A percentile compares a stretch with the other conserved stretches of the same genome.
These are phyloP conservation scores for Beverwykella pulmonaria DNA, from an alignment of 495 filamentous ascomycete genomes.

Conservation along the genomic window DNA sequence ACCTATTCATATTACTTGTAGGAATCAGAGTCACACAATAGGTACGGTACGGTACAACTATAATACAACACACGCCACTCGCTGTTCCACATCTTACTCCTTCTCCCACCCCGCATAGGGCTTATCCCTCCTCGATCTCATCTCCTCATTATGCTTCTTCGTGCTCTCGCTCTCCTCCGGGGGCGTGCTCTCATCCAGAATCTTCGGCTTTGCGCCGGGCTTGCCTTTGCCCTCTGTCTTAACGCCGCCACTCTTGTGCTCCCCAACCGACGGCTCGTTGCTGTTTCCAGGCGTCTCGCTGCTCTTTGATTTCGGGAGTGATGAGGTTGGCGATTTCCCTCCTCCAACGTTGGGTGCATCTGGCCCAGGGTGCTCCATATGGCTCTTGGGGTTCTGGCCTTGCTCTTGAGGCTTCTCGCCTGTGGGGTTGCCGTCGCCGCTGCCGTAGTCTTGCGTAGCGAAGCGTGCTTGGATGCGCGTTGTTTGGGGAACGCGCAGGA, in stretches of 20 bases:
- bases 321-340: conserved; percentile 18
- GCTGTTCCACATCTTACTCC: conserved; percentile 41
- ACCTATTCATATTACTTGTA: too few species aligned
- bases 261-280: not conserved
- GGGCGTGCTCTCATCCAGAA: conserved; percentile 53
- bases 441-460: conserved; percentile 45
- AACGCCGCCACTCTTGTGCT: conserved; percentile 1
- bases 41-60: too few species aligned
- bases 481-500: conserved; percentile 24
- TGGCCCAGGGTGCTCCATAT: conserved; percentile 47
- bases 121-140: conserved; percentile 57
- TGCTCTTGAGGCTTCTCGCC: conserved; percentile 42
- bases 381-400: conserved; percentile 33
- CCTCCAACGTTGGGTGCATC: conserved; percentile 38
- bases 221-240: conserved; percentile 12
- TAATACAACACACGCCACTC: too few species aligned
- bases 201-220: conserved; percentile 48
- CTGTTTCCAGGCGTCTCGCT: too few species aligned
- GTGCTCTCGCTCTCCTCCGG: conserved; percentile 40
- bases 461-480: conserved; percentile 32
- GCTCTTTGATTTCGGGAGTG: too few species aligned
- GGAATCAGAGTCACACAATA: too few species aligned
- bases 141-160: conserved; percentile 63
- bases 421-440: conserved; percentile 39
- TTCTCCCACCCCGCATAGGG: conserved; percentile 36